Evolutionary conservation across 2,329 filamentous ascomycete species (phyloP).

Genomic region (Claviceps digitariae): DNA sequence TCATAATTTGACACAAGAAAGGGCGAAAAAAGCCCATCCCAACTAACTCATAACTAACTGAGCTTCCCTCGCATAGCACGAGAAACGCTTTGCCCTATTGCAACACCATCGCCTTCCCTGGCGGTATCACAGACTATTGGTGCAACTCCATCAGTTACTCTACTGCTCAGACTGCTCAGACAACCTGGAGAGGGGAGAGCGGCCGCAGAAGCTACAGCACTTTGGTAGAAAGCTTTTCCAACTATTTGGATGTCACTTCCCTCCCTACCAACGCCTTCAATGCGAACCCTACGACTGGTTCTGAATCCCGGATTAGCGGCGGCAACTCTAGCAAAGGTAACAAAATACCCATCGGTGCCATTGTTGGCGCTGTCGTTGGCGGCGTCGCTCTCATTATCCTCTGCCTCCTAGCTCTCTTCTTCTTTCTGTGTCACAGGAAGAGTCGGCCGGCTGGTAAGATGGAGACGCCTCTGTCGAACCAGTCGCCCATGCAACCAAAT

Average conservation of each 20-base stretch:
- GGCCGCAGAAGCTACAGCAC: conserved; percentile 1
- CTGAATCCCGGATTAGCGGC: conserved; percentile 1
- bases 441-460: conserved; percentile 6
- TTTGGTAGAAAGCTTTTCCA: neutral
- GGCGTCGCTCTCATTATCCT: conserved; percentile 22
- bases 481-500: conserved; percentile 2
- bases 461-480: conserved; percentile 1
- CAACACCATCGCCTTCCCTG: conserved; percentile 30
- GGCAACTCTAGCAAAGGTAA: conserved; percentile 1
- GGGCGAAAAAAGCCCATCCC: neutral
- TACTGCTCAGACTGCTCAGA: conserved; percentile 22
- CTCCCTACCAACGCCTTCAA: neutral
- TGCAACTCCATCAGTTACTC: conserved; percentile 23
- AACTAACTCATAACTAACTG: neutral
- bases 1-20: too few species aligned
- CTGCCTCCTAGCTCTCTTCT: conserved; percentile 16
- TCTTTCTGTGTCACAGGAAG: conserved; percentile 19
- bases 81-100: conserved; percentile 24
- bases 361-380: conserved; percentile 25
- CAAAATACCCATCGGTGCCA: conserved; percentile 19
- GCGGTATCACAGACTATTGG: conserved; percentile 29
- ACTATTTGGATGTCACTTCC: neutral
- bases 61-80: conserved; percentile 19
- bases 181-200: conserved; percentile 27
- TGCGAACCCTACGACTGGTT: conserved; percentile 1